These are phyloP conservation scores for Fraxinus albicans DNA, from an alignment of 305 asterid species.

Conservation along the genomic window DNA sequence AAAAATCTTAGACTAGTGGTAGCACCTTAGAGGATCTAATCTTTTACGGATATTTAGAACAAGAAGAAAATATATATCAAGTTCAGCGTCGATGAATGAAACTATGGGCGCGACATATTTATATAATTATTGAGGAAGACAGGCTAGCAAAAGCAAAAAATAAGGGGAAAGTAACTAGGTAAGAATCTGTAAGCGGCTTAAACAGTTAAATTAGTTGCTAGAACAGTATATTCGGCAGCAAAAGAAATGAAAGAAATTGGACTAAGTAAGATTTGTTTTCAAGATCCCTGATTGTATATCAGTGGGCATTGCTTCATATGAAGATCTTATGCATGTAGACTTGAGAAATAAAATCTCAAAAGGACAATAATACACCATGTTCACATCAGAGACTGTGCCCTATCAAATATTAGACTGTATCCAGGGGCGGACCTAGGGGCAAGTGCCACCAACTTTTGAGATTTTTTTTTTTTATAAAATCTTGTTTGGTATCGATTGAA, in stretches of 20 bases:
- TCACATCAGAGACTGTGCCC: slow-evolving; percentile 2
- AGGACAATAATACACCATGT: background rate
- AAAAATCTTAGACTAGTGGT: background rate
- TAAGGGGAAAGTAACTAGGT: background rate
- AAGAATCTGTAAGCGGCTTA: background rate
- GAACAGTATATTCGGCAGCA: background rate
- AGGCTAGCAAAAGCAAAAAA: background rate
- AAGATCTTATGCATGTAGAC: slow-evolving; percentile 5
- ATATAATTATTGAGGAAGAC: background rate
- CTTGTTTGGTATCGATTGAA: too few species aligned
- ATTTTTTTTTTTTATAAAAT: too few species aligned
- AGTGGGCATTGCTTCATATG: background rate
- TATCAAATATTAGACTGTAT: background rate
- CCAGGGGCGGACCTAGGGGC: too few species aligned
- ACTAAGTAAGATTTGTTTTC: background rate
- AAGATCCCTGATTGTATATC: background rate
- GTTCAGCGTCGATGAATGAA: background rate
- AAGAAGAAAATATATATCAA: background rate
- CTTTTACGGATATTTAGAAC: background rate
- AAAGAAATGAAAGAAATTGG: background rate
- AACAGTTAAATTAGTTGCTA: background rate
- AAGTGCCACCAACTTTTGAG: too few species aligned
- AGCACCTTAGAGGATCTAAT: background rate
- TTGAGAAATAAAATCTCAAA: background rate
- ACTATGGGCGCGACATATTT: background rate